Base-by-base conservation (phyloP, 176 grass and related monocot genomes). In the Bolboschoenus planiculmis region DNA sequence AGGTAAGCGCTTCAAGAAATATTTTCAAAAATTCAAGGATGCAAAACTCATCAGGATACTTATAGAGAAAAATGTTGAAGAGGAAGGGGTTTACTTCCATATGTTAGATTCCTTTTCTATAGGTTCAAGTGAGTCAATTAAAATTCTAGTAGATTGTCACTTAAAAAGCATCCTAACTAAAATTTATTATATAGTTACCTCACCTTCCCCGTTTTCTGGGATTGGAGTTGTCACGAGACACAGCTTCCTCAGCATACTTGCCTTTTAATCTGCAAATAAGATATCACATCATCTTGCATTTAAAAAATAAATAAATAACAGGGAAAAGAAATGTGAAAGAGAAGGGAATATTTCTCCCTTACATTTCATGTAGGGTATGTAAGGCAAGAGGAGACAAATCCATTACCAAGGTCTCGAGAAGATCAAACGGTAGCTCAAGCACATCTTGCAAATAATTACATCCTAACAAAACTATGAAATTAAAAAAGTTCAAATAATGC, bases 281-380 rank as follows among this genome's bases (percentile, higher is more conserved):
- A 44, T 29, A 14, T 76, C 18, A 43, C 16, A 14, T 43, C 23
- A 37, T 57, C 15, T 44, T 10, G 1, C 39, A 60, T 24, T 59
- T 59, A 60, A 60, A 31, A 80, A 59, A 36, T 59, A 60, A 60
- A 31, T 59, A 59, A 36, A 46, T 8, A 53, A 29, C 29, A 79
- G 24, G 11, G 33, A 78, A 56, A 30, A 51, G 31, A 59, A 40
- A 57, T 46, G 11, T 16, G 46, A 68, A 35, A 65, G 56, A 33
- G 16, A 83, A 1, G 46, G 56, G 77, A n/a, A 4, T 42, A 56
- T 2, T 77, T 77, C 57, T 87, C 61, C 21, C 74, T 42, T 46
- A 80, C 60, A 88, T 46, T 88, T 88, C 87, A 72, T 81, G 51
- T 26, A 88, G 65, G 58, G 83, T 74, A 57, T 85, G 75, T 57